Conservation (phyloP, 2,329 filamentous ascomycete genomes). For the Claviceps sp. region DNA sequence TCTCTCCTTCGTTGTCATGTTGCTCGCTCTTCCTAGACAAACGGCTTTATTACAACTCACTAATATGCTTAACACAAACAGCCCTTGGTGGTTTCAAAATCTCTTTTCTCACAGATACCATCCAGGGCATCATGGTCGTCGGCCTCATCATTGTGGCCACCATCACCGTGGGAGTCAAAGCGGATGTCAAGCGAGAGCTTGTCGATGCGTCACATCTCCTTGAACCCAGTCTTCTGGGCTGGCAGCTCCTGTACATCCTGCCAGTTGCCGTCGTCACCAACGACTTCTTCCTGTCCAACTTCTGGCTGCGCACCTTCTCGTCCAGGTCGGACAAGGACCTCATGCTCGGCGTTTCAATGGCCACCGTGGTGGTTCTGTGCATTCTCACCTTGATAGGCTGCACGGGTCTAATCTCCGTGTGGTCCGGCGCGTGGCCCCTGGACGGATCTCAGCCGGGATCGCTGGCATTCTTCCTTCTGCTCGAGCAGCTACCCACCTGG, state of each 20-base stretch:
- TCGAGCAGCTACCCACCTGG: slow-evolving; percentile 61
- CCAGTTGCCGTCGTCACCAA: slow-evolving; percentile 72
- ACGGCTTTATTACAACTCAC: not conserved
- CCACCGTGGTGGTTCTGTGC: slow-evolving; percentile 48
- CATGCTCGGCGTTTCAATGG: slow-evolving; percentile 58
- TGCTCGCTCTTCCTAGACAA: not conserved
- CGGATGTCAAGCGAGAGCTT: slow-evolving; percentile 54
- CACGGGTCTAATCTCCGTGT: slow-evolving; percentile 62
- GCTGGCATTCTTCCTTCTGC: slow-evolving; percentile 62
- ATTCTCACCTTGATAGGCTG: slow-evolving; percentile 62
- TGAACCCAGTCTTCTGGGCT: slow-evolving; percentile 59
- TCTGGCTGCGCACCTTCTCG: slow-evolving; percentile 76
- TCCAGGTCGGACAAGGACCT: slow-evolving; percentile 68
- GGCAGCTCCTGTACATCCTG: slow-evolving; percentile 77
- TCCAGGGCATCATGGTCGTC: slow-evolving; percentile 69
- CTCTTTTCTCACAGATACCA: slow-evolving; percentile 71
- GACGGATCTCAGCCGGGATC: slow-evolving; percentile 44
- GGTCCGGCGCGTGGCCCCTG: slow-evolving; percentile 61
- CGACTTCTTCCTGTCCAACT: slow-evolving; percentile 74
- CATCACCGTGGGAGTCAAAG: slow-evolving; percentile 65
- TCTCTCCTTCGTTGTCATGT: not conserved
- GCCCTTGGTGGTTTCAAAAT: slow-evolving; percentile 72
- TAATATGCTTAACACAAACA: slow-evolving; percentile 15
- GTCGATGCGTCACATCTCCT: slow-evolving; percentile 57
- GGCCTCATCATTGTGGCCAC: slow-evolving; percentile 62